Conservation (phyloP, 805 yeast genomes). For the Yamadazyma sp. region DNA sequence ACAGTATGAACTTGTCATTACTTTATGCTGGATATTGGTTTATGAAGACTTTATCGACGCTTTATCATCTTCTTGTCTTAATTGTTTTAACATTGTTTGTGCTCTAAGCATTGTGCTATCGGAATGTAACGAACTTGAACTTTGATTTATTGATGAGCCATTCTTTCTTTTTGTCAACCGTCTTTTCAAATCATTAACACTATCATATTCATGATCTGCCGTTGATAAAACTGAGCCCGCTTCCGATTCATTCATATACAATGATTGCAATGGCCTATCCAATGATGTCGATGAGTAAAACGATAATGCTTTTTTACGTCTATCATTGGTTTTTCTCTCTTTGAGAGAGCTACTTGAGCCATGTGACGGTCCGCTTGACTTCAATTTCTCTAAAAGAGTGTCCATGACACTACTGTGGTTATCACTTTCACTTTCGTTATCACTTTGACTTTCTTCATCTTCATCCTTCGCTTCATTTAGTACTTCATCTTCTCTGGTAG, state of each 20-base stretch:
- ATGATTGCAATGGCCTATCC: slow-evolving; percentile 15
- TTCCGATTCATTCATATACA: slow-evolving; percentile 13
- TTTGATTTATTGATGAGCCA: slow-evolving; percentile 7
- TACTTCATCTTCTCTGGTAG: slow-evolving; percentile 10
- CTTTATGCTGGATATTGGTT: too few relatives aligned
- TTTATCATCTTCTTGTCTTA: slow-evolving; percentile 19
- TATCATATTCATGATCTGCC: slow-evolving; percentile 29
- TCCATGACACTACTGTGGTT: slow-evolving; percentile 28
- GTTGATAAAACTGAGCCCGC: slow-evolving; percentile 1
- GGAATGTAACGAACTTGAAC: slow-evolving; percentile 7
- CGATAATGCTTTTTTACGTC: slow-evolving; percentile 32
- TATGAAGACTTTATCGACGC: too few relatives aligned
- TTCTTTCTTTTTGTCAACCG: slow-evolving; percentile 35
- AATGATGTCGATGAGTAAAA: slow-evolving; percentile 28
- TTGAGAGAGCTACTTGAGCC: slow-evolving; percentile 12
- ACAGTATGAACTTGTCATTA: too few relatives aligned
- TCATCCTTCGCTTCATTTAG: slow-evolving; percentile 8
- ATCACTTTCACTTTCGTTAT: not conserved
- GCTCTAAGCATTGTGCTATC: slow-evolving; percentile 37
- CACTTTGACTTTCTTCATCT: slow-evolving; percentile 9
- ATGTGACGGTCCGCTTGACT: slow-evolving; percentile 24
- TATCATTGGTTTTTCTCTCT: slow-evolving; percentile 17
- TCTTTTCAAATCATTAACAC: slow-evolving; percentile 35
- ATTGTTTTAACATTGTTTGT: slow-evolving; percentile 37
- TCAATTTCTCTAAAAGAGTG: slow-evolving; percentile 27